A percentile compares a stretch with the other conserved stretches of the same genome.
Evolutionary conservation across 2,329 filamentous ascomycete genomes (phyloP).

Genomic region (Paecilomyces niveus): DNA sequence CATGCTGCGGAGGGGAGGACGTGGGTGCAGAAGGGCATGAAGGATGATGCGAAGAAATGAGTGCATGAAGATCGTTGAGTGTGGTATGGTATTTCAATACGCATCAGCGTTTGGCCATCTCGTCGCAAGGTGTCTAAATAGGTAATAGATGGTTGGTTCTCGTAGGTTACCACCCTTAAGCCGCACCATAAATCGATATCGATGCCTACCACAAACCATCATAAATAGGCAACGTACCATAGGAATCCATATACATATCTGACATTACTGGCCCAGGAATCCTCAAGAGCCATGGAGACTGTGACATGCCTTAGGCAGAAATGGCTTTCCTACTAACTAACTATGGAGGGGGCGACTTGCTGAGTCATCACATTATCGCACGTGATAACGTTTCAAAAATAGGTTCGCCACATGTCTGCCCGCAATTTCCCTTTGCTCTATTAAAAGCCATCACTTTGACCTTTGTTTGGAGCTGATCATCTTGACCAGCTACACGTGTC

Average conservation of each 20-base stretch:
- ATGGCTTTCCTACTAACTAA: background rate
- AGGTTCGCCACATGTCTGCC: background rate
- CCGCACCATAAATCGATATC: too few relatives aligned
- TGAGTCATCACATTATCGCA: background rate
- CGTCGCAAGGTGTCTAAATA: too few relatives aligned
- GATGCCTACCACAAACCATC: background rate
- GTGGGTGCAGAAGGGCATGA: slow-evolving; percentile 67
- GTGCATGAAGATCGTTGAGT: slow-evolving; percentile 1
- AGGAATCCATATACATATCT: background rate
- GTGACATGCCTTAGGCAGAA: background rate
- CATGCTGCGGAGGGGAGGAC: slow-evolving; percentile 45
- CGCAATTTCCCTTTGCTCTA: background rate
- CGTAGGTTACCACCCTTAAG: too few relatives aligned
- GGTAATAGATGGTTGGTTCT: too few relatives aligned
- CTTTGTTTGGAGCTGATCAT: background rate
- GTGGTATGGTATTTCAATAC: background rate
- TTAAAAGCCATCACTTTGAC: background rate
- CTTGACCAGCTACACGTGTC: background rate
- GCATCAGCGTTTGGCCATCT: background rate
- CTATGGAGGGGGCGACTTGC: background rate
- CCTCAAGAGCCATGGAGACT: background rate
- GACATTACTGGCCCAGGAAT: background rate
- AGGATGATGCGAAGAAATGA: slow-evolving; percentile 53
- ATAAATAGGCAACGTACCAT: background rate
- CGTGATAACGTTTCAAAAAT: background rate